Percentiles rank a stretch among this genome's conserved stretches.
phyloP scores from a whole-genome alignment of 106 monocot genomes.

The Dendrobium catenatum region DNA sequence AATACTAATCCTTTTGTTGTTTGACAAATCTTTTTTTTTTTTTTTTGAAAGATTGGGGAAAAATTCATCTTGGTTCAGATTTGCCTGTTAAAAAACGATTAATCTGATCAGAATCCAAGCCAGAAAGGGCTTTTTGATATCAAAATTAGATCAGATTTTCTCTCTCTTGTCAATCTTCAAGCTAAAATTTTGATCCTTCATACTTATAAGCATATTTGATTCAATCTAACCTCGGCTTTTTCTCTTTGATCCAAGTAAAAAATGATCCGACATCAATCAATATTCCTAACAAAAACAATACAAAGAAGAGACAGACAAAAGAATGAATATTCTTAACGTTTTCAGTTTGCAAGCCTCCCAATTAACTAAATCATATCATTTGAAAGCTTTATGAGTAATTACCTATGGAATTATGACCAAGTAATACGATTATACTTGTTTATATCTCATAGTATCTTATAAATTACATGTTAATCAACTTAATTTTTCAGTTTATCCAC shows the following conservation, averaged over 20 bases:
- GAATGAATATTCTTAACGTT: no score
- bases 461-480: no score
- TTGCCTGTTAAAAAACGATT: neutral
- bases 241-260: neutral
- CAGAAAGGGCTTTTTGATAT: no score
- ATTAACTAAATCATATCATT: no score
- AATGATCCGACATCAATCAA: neutral
- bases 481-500: constrained; percentile 2
- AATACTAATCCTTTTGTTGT: no score
- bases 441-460: no score
- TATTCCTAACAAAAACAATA: no score
- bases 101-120: neutral
- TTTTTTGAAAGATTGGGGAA: no score
- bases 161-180: neutral
- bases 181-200: neutral
- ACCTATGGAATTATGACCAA: neutral
- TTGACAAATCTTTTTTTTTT: no score
- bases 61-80: neutral
- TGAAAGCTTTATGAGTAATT: neutral
- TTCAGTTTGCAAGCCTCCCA: no score
- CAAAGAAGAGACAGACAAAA: no score
- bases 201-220: neutral
- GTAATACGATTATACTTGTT: neutral
- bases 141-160: neutral
- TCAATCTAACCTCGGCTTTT: neutral